Base-by-base conservation (phyloP, 768 basidiomycete genomes). In the Tylopilus plumbeoviolaceoides region DNA sequence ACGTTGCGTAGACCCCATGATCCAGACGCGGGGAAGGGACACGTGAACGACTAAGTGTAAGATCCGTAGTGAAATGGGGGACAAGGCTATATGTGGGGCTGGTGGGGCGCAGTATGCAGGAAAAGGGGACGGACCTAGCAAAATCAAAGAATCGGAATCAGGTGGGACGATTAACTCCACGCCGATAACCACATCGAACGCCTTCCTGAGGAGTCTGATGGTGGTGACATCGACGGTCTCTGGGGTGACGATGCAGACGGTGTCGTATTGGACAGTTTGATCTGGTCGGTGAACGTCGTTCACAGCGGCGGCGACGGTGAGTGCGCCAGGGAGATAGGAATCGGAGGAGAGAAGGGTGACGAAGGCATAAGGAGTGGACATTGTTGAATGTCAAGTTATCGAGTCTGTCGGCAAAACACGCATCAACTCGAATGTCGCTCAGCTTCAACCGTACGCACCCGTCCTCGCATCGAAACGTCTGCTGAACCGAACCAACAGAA, bases 341-440 rank as follows among this genome's bases (percentile, higher is more conserved):
- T 95, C 88, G 30, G 93, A 91, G 51, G 95, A 93, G 63, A 98
- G 73, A 59, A 99, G 87, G 39, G 95, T 91, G 60, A 88, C 91
- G 70, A 97, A 91, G 62, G 91, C 91, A 78, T 81, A 85, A 69
- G 75, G 75, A 75, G 63, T 52, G 71, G 83, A 76, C 87, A 87
- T 88, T 64, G 61, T 68, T n/a, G 36, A 36, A 18, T 18, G 38
- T 38, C 38, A 18, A 18, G 38, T 17, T 36, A 36, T 36, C 5
- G 15, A 36, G 35, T n/a, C 7, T 2, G 20, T 14, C 18, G 12
- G 21, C 20, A 21, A 62, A 63, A 63, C 53, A 56, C 41, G 33
- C 44, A 31, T 64, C 57, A 64, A 63, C 58, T 48, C n/a, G 1
- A n/a, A 18, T 41, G 14, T 59, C 71, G 23, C 66, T 74, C 33